These are phyloP conservation scores for Inonotus hispidus DNA, from an alignment of 1,284 basidiomycete genomes.

Conservation along the genomic window DNA sequence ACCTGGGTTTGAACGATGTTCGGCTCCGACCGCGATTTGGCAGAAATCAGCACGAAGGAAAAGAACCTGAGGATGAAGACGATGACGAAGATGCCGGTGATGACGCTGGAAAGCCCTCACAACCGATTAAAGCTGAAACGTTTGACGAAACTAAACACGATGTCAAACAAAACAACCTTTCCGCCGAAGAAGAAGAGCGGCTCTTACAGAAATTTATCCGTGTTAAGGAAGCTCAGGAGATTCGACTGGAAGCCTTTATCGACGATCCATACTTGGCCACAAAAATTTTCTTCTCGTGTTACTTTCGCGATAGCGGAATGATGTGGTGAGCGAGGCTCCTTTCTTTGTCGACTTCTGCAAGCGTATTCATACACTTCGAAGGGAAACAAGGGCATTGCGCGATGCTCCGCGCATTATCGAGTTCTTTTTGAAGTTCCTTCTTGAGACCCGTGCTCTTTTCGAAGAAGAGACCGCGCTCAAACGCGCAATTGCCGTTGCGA, in stretches of 20 bases:
- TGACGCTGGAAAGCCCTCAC: constrained; percentile 8
- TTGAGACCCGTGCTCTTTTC: constrained; percentile 52
- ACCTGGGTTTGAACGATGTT: constrained; percentile 36
- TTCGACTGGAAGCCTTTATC: constrained; percentile 44
- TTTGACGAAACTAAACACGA: constrained; percentile 21
- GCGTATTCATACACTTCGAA: background rate
- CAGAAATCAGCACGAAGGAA: constrained; percentile 1
- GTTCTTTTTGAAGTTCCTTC: constrained; percentile 58
- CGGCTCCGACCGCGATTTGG: background rate
- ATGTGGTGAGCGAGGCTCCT: constrained; percentile 43
- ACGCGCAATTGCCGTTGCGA: constrained; percentile 42
- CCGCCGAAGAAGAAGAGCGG: constrained; percentile 3
- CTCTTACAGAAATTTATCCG: constrained; percentile 1
- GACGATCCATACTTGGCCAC: constrained; percentile 47
- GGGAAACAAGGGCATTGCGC: constrained; percentile 25
- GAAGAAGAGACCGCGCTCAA: constrained; percentile 42
- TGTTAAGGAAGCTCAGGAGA: constrained; percentile 37
- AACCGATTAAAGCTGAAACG: constrained; percentile 5
- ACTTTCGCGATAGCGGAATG: constrained; percentile 57
- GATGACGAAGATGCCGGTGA: constrained; percentile 33
- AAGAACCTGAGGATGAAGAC: constrained; percentile 22
- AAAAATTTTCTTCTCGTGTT: constrained; percentile 59
- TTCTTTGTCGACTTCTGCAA: constrained; percentile 24
- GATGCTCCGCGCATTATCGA: constrained; percentile 49
- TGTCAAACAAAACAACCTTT: background rate